Conservation (phyloP, 2,329 filamentous ascomycete genomes). For the Colletotrichum tamarilloi region DNA sequence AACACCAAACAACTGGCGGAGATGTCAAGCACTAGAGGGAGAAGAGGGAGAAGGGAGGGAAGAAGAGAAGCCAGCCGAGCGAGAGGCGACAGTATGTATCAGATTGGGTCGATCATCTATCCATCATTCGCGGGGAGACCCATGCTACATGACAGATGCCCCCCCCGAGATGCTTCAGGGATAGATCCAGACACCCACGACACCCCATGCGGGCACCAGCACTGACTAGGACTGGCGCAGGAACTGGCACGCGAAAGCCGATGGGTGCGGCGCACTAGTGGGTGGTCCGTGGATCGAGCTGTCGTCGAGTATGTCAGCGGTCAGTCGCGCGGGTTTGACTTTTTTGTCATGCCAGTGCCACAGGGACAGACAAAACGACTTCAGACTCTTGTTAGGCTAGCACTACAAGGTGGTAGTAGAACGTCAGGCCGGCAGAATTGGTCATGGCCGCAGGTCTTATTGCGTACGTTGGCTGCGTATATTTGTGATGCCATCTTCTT, state of each 20-base stretch:
- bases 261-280: constrained; percentile 34
- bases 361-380: neutral
- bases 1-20: constrained; percentile 24
- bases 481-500: neutral
- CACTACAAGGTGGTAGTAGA: neutral
- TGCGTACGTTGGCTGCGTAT: neutral
- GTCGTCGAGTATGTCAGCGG: constrained; percentile 1
- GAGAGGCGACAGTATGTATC: constrained; percentile 37
- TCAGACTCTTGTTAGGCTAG: neutral
- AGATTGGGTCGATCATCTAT: constrained; percentile 36
- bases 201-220: constrained; percentile 35
- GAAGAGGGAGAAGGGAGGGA: constrained; percentile 26
- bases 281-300: constrained; percentile 30
- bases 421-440: neutral
- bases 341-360: constrained; percentile 16
- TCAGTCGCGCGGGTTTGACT: constrained; percentile 15
- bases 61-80: constrained; percentile 19
- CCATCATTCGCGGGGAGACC: constrained; percentile 35
- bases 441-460: neutral
- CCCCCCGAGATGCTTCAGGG: constrained; percentile 31
- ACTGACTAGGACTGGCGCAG: constrained; percentile 36
- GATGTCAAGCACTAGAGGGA: constrained; percentile 16
- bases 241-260: constrained; percentile 36
- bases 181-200: constrained; percentile 34
- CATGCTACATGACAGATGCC: constrained; percentile 36